phyloP scores from a whole-genome alignment of 495 filamentous ascomycete species.

The Pyrenula aspistea region DNA sequence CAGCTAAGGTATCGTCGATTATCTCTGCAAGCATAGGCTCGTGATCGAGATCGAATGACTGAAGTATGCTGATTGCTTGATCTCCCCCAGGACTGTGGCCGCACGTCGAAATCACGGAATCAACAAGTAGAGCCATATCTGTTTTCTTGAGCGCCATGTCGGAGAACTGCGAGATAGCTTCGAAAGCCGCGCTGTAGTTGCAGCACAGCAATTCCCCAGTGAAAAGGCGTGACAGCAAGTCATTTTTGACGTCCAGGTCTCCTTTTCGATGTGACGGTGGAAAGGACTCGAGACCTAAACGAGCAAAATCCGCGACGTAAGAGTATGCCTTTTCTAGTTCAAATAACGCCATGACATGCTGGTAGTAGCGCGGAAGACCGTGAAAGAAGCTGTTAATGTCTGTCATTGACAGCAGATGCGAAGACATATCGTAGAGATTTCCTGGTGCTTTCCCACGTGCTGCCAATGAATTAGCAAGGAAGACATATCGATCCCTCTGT shows the following conservation, averaged over 20 bases:
- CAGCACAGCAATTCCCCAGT: conserved; percentile 62
- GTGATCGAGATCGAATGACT: conserved; percentile 42
- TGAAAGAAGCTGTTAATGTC: conserved; percentile 61
- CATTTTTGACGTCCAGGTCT: conserved; percentile 34
- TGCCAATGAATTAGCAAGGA: conserved; percentile 10
- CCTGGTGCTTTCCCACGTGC: conserved; percentile 31
- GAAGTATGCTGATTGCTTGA: conserved; percentile 48
- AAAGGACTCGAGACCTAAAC: conserved; percentile 59
- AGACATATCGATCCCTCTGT: neutral
- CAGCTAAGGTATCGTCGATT: conserved; percentile 65
- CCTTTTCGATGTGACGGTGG: conserved; percentile 28
- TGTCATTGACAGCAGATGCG: conserved; percentile 56
- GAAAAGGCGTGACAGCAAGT: conserved; percentile 76
- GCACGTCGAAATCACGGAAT: conserved; percentile 54
- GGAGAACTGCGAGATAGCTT: conserved; percentile 58
- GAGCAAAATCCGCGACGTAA: conserved; percentile 74
- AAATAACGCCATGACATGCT: conserved; percentile 73
- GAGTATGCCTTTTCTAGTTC: conserved; percentile 63
- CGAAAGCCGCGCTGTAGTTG: conserved; percentile 72
- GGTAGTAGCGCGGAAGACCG: conserved; percentile 73
- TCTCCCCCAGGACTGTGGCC: conserved; percentile 31
- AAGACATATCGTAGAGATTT: conserved; percentile 35
- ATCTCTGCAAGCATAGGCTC: conserved; percentile 62
- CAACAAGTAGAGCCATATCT: conserved; percentile 52
- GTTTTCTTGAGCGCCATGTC: conserved; percentile 54